A percentile compares a stretch with the other conserved stretches of the same genome.
phyloP scores from a whole-genome alignment of 2,329 filamentous ascomycete species.

The Davidsoniella eucalypti region DNA sequence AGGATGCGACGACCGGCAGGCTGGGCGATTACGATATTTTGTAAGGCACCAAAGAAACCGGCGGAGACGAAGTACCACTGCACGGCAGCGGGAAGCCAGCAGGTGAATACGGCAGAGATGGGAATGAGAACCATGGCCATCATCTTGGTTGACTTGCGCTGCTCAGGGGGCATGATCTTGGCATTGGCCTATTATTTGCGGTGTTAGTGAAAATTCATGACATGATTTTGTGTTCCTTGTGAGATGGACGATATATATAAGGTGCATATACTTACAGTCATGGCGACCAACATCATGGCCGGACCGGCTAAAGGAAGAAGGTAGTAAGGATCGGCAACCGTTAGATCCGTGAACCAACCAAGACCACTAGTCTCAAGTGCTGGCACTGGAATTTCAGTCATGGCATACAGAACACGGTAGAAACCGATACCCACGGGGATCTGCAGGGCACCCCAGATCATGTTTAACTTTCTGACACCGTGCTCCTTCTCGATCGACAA shows the following conservation, averaged over 20 bases:
- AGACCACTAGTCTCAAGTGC: slow-evolving; percentile 53
- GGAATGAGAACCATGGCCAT: slow-evolving; percentile 29
- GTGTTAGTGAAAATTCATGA: slow-evolving; percentile 13
- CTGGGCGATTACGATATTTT: slow-evolving; percentile 24
- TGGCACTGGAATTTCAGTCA: slow-evolving; percentile 66
- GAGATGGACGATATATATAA: neutral
- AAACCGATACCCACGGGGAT: slow-evolving; percentile 62
- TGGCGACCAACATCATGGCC: slow-evolving; percentile 35
- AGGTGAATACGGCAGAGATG: slow-evolving; percentile 28
- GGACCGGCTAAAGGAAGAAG: slow-evolving; percentile 51
- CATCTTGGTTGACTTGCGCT: slow-evolving; percentile 24
- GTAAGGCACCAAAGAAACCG: slow-evolving; percentile 19
- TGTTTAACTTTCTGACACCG: slow-evolving; percentile 19
- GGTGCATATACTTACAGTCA: slow-evolving; percentile 28
- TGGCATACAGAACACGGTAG: slow-evolving; percentile 60
- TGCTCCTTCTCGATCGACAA: slow-evolving; percentile 19
- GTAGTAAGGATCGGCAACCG: slow-evolving; percentile 59
- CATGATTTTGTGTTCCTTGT: slow-evolving; percentile 10
- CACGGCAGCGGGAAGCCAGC: slow-evolving; percentile 30
- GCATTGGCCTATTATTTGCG: slow-evolving; percentile 20
- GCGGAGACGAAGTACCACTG: slow-evolving; percentile 32
- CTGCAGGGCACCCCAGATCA: slow-evolving; percentile 26
- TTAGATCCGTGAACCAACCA: slow-evolving; percentile 67
- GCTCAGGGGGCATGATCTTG: slow-evolving; percentile 20
- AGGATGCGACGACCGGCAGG: slow-evolving; percentile 24